phyloP scores from a whole-genome alignment of 768 basidiomycete species.

The Hysterangium stoloniferum region DNA sequence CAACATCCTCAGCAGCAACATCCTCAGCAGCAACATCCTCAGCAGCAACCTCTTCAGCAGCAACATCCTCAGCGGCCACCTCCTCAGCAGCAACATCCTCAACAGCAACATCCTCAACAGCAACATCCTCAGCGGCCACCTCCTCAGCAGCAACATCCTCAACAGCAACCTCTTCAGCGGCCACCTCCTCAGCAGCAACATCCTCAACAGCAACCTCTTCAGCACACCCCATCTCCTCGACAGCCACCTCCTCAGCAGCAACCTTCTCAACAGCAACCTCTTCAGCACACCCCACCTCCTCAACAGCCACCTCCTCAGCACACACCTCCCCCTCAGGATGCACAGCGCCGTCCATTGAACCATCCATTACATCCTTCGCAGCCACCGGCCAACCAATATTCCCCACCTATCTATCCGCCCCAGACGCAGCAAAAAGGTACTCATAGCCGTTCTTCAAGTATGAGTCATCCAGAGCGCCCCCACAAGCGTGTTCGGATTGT shows the following conservation, averaged over 20 bases:
- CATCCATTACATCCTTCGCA: not conserved
- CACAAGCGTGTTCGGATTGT: not conserved
- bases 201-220: not conserved
- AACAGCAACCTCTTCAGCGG: not conserved
- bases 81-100: not conserved
- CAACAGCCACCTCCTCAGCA: not conserved
- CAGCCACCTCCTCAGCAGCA: not conserved
- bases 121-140: not conserved
- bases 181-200: not conserved
- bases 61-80: not conserved
- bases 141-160: not conserved
- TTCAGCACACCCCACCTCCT: too few species aligned
- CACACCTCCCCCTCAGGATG: not conserved
- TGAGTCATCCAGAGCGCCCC: not conserved
- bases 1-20: not conserved
- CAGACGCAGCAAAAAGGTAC: too few species aligned
- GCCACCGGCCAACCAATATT: not conserved
- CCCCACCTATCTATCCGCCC: not conserved
- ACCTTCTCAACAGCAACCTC: not conserved
- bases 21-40: not conserved
- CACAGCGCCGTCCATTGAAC: not conserved
- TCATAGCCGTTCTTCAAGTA: not conserved
- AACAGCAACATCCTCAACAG: not conserved
- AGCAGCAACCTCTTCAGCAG: not conserved
- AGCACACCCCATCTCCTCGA: not conserved